Conservation (phyloP, 2,329 filamentous ascomycete species). For the Fusarium chuoi region DNA sequence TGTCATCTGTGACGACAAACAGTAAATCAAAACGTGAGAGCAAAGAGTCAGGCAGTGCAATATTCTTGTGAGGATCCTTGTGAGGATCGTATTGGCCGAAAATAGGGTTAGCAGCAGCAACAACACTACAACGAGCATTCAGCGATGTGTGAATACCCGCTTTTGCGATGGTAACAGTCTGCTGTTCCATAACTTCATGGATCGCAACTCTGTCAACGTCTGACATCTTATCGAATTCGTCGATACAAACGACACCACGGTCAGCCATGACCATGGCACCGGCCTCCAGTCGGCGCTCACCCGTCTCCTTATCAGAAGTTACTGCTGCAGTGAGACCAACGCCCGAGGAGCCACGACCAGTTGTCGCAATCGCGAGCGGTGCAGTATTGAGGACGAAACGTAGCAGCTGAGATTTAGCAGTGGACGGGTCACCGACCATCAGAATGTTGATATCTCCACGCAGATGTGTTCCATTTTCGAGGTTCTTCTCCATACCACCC, state of each 20-base stretch:
- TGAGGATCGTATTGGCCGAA: conserved; percentile 98
- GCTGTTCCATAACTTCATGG: conserved; percentile 99
- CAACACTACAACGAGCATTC: conserved; percentile 95
- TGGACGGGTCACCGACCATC: conserved; percentile 99
- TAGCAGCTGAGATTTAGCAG: conserved; percentile 96
- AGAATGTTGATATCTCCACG: conserved; percentile 99
- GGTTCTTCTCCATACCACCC: conserved; percentile 96
- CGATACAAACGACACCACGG: conserved; percentile 96
- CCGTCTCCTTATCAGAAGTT: conserved; percentile 96
- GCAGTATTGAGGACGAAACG: conserved; percentile 98
- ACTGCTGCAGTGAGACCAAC: conserved; percentile 98
- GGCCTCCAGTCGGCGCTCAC: conserved; percentile 91
- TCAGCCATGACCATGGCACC: conserved; percentile 99
- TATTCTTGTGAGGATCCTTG: conserved; percentile 99
- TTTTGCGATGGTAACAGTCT: conserved; percentile 98
- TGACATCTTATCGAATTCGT: conserved; percentile 99
- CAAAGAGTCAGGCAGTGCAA: conserved; percentile 94
- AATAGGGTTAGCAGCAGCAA: conserved; percentile 96
- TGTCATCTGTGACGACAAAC: conserved; percentile 98
- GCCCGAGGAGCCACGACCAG: conserved; percentile 94
- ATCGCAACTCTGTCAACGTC: conserved; percentile 98
- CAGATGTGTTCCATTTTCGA: conserved; percentile 97
- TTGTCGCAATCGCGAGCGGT: conserved; percentile 95
- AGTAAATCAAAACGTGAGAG: conserved; percentile 98
- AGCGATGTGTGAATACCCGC: conserved; percentile 97